These are phyloP conservation scores for Phialocephala sp. DNA, from an alignment of 2,329 filamentous ascomycete genomes.

Conservation along the genomic window DNA sequence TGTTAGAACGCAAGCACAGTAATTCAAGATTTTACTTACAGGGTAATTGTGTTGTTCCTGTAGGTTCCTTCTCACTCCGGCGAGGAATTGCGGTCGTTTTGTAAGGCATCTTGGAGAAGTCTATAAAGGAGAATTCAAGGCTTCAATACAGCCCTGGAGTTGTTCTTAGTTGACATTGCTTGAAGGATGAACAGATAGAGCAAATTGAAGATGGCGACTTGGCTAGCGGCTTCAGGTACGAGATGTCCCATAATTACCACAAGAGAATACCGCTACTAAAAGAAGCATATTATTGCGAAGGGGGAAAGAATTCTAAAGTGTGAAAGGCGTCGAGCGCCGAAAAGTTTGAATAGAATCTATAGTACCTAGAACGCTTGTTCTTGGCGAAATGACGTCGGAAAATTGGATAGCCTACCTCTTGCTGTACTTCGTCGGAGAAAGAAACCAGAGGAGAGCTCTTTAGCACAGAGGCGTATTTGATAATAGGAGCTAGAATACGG, in stretches of 20 bases:
- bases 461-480: background rate
- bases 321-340: background rate
- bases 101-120: slow-evolving; percentile 72
- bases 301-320: background rate
- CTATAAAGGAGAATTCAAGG: background rate
- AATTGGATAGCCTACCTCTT: background rate
- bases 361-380: background rate
- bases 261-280: background rate
- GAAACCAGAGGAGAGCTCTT: background rate
- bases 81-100: slow-evolving; percentile 85
- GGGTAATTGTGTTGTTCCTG: slow-evolving; percentile 83
- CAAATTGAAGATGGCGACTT: background rate
- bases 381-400: background rate
- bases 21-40: slow-evolving; percentile 59
- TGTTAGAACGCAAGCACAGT: slow-evolving; percentile 19
- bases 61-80: slow-evolving; percentile 70
- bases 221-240: background rate
- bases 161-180: background rate
- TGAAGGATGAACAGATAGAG: background rate
- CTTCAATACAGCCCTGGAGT: background rate
- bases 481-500: background rate
- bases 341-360: background rate
- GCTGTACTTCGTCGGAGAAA: background rate
- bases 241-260: background rate
- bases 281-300: background rate